Percentiles rank a stretch among this genome's conserved stretches.
These are phyloP conservation scores for Arctium lappa DNA, from an alignment of 129 eudicot genomes.

Conservation along the genomic window DNA sequence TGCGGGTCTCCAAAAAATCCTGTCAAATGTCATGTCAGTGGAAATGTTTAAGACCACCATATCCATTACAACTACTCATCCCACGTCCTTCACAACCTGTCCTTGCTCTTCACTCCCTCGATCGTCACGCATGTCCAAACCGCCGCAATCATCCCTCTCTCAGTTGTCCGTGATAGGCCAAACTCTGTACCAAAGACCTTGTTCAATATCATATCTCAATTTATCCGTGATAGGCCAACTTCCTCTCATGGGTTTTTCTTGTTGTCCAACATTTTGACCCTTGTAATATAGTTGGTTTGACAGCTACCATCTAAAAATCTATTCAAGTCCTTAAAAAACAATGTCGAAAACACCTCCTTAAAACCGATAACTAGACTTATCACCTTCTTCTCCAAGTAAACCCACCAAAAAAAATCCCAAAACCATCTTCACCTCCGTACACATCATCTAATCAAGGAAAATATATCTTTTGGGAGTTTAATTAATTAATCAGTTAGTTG, in stretches of 20 bases:
- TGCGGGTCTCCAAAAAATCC: no score
- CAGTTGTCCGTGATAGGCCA: no score
- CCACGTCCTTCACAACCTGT: neutral
- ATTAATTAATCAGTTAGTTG: slow-evolving; percentile 1
- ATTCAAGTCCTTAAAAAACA: no score
- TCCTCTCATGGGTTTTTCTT: neutral
- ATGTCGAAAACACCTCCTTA: neutral
- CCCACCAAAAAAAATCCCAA: neutral
- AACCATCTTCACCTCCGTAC: neutral
- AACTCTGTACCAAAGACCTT: neutral
- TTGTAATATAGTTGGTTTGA: neutral
- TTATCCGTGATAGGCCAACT: neutral
- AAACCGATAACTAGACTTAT: neutral
- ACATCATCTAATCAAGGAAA: slow-evolving; percentile 31
- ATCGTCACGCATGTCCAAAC: neutral
- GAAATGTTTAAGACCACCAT: neutral
- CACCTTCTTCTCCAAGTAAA: neutral
- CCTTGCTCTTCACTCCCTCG: neutral
- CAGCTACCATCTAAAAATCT: neutral
- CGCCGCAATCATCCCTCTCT: no score
- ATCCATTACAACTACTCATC: neutral
- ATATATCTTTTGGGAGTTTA: slow-evolving; percentile 65
- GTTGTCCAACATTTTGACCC: neutral
- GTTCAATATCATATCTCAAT: neutral
- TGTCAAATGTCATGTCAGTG: neutral